Conservation (phyloP, 2,329 filamentous ascomycete genomes). For the Sporothrix brunneoviolacea region DNA sequence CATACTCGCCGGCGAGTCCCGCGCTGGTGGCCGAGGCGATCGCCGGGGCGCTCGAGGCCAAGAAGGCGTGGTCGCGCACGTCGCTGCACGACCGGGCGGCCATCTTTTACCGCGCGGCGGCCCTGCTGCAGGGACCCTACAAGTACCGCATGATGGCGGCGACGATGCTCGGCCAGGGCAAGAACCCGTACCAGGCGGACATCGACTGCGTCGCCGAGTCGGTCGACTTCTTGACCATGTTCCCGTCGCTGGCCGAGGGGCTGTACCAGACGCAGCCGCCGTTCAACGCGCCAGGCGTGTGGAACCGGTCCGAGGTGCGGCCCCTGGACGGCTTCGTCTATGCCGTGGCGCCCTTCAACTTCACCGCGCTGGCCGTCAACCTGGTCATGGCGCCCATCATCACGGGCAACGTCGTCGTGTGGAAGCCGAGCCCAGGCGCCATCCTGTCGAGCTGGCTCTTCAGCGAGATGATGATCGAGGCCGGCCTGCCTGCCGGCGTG, state of each 20-base stretch:
- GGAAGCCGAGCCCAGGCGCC: conserved; percentile 88
- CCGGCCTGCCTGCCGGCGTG: conserved; percentile 78
- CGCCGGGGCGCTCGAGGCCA: conserved; percentile 72
- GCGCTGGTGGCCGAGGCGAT: too few relatives aligned
- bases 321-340: conserved; percentile 97
- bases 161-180: conserved; percentile 92
- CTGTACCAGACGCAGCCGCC: too few relatives aligned
- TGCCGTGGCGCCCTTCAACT: conserved; percentile 90
- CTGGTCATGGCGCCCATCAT: conserved; percentile 73
- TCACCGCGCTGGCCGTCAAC: conserved; percentile 88
- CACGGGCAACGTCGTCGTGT: conserved; percentile 88
- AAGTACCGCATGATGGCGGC: conserved; percentile 95
- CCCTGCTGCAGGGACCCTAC: conserved; percentile 60
- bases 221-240: conserved; percentile 87
- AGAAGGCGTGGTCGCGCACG: conserved; percentile 76
- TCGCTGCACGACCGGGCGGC: conserved; percentile 86
- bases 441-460: conserved; percentile 83
- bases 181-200: conserved; percentile 97
- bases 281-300: conserved; percentile 91
- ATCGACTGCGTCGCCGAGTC: conserved; percentile 91
- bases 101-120: conserved; percentile 90
- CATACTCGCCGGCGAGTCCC: too few relatives aligned
- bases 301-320: conserved; percentile 87
- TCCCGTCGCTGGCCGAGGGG: too few relatives aligned
- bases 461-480: conserved; percentile 83